These are phyloP conservation scores for Aspergillus sp. DNA, from an alignment of 2,329 filamentous ascomycete genomes.

Conservation along the genomic window DNA sequence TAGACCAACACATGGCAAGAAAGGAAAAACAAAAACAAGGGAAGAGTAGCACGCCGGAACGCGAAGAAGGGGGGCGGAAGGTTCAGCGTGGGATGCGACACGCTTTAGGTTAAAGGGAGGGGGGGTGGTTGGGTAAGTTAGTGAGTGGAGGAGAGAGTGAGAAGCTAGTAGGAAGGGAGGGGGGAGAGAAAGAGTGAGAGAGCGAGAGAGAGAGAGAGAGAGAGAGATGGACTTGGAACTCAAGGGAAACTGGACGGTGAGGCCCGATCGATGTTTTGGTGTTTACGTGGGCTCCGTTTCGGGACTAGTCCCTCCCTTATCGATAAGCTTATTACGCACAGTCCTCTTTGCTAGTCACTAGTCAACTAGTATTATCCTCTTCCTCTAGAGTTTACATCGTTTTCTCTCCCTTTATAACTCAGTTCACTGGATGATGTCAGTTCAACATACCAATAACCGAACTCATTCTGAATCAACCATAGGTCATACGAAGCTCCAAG, in stretches of 20 bases:
- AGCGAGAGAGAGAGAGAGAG: conserved; percentile 16
- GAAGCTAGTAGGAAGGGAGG: background rate
- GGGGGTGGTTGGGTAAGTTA: background rate
- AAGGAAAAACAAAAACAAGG: conserved; percentile 6
- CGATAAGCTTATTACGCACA: conserved; percentile 45
- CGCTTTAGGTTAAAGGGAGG: background rate
- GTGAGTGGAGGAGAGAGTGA: conserved; percentile 2
- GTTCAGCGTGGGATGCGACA: background rate
- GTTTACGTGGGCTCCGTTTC: conserved; percentile 42
- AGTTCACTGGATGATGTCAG: too few species aligned
- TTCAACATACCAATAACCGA: too few species aligned
- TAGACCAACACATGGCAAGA: conserved; percentile 18
- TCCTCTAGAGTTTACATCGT: conserved; percentile 29
- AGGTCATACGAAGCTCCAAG: conserved; percentile 44
- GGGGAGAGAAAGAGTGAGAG: conserved; percentile 9
- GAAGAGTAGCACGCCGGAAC: background rate
- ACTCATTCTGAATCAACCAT: conserved; percentile 18
- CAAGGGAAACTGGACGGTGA: conserved; percentile 33
- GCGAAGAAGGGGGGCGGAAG: background rate
- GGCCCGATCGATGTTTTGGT: conserved; percentile 37
- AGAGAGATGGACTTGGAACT: conserved; percentile 12
- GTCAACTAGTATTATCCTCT: background rate
- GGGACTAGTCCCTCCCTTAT: conserved; percentile 42
- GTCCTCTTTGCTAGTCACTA: conserved; percentile 2
- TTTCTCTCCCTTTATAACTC: conserved; percentile 18